These are phyloP conservation scores for Tuber borchii DNA, from an alignment of 495 filamentous ascomycete species.

Conservation along the genomic window DNA sequence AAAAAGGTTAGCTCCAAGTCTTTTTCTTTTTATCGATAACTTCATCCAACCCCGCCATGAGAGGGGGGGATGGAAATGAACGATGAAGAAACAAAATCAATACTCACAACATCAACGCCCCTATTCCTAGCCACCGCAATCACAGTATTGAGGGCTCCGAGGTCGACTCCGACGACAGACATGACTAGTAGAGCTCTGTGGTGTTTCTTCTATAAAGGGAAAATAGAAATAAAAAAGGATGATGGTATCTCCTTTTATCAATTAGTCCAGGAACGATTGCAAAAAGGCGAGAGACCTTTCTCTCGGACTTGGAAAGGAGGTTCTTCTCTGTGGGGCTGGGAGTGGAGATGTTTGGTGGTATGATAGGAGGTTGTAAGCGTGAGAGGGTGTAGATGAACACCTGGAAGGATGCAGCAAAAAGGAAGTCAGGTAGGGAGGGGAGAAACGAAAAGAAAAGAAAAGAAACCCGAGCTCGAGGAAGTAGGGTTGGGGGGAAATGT, in stretches of 20 bases:
- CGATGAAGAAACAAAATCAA: constrained; percentile 12
- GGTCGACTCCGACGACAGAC: constrained; percentile 84
- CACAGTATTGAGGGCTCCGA: constrained; percentile 94
- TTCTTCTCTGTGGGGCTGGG: background rate
- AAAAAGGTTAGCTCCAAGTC: constrained; percentile 7
- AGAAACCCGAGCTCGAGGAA: background rate
- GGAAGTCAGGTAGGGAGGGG: constrained; percentile 3
- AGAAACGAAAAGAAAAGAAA: background rate
- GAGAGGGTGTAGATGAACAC: background rate
- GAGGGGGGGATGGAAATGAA: constrained; percentile 7
- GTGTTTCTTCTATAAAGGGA: constrained; percentile 10
- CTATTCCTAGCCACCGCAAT: constrained; percentile 95
- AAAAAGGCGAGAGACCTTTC: background rate
- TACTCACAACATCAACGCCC: constrained; percentile 96
- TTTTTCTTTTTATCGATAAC: constrained; percentile 1
- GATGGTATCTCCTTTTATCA: constrained; percentile 1
- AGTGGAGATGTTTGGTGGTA: background rate
- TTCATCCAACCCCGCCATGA: constrained; percentile 34
- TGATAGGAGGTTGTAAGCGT: background rate
- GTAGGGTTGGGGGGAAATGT: background rate
- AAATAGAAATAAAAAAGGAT: background rate
- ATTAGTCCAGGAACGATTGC: background rate
- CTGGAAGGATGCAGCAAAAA: background rate
- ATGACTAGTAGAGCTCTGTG: constrained; percentile 47
- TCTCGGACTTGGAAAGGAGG: background rate